Evolutionary conservation across 1,139 yeast genomes (phyloP), one percentile per base, ranked within the genome.

Genomic region (Taphrina deformans): DNA sequence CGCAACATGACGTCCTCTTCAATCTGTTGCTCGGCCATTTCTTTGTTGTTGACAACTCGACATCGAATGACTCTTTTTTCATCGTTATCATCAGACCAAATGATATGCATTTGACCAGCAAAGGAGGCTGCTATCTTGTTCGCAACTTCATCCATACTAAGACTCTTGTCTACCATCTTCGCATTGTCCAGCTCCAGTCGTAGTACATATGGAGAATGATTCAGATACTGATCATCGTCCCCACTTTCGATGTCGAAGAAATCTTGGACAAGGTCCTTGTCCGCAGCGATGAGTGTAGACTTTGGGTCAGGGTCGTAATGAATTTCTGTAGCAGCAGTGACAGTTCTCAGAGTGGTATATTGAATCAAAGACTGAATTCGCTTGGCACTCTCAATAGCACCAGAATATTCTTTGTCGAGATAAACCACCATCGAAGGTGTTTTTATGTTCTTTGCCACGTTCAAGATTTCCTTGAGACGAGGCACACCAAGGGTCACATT

Each of bases 401-500:
- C 81, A 9, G 96, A 93, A 70, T 87, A 83, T 55, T 86, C 95
- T 14, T 86, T 85, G 59, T 89, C 83, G 75, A 95, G 80, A 75
- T 91, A 93, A 23, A 93, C 96, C 2, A 97, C 91, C 77, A 93
- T 82, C 12, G 97, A 96, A 21, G 99, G 99, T n/a, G 99, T 95
- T 78, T 92, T 93, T 82, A 93, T 91, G 73, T 89, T 92, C 80
- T 93, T 95, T 21, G 99, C 99, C 70, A 95, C 99, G 76, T 93
- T 93, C 77, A 95, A 84, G 84, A 95, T 95, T 82, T 95, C 99
- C 84, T 95, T 95, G 78, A 95, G 84, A 83, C 99, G 96, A 71
- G 99, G 99, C 75, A 95, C 99, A 85, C 99, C 99, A 72, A 96
- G 85, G 3, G 99, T 95, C 68, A 95, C 99, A 77, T 95, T 95